A percentile compares a stretch with the other conserved stretches of the same genome.
Evolutionary conservation across 352 stramenopile genomes (phyloP).

Genomic region (Pythium sukuiense): DNA sequence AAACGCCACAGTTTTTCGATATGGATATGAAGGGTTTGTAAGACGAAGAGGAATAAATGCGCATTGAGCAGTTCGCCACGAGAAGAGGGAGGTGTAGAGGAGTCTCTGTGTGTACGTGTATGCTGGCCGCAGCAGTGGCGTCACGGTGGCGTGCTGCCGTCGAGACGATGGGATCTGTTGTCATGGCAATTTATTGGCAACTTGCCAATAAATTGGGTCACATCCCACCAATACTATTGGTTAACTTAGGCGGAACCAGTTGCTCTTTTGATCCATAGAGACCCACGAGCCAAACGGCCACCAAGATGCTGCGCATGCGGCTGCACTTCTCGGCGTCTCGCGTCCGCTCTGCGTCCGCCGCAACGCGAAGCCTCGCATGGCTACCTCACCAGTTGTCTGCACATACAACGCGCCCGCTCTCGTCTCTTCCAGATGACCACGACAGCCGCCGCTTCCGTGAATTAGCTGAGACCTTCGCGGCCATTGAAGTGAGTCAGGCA

Average conservation of each 20-base stretch:
- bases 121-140: too few relatives aligned
- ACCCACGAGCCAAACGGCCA: neutral
- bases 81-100: neutral
- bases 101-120: too few relatives aligned
- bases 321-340: neutral
- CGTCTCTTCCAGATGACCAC: neutral
- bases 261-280: neutral
- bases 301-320: neutral
- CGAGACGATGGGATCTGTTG: too few relatives aligned
- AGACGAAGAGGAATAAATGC: slow-evolving; percentile 2
- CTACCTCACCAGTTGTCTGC: neutral
- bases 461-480: slow-evolving; percentile 49
- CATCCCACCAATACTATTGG: neutral
- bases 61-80: neutral
- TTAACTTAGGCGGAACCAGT: neutral
- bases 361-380: neutral
- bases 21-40: slow-evolving; percentile 5
- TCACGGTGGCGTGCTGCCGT: too few relatives aligned
- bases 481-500: slow-evolving; percentile 43
- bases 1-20: neutral
- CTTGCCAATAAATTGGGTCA: neutral
- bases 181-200: too few relatives aligned
- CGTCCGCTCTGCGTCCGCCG: neutral
- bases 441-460: slow-evolving; percentile 30
- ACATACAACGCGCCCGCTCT: neutral